These are phyloP conservation scores for Lipomyces oligophaga DNA, from an alignment of 805 yeast species.

Conservation along the genomic window DNA sequence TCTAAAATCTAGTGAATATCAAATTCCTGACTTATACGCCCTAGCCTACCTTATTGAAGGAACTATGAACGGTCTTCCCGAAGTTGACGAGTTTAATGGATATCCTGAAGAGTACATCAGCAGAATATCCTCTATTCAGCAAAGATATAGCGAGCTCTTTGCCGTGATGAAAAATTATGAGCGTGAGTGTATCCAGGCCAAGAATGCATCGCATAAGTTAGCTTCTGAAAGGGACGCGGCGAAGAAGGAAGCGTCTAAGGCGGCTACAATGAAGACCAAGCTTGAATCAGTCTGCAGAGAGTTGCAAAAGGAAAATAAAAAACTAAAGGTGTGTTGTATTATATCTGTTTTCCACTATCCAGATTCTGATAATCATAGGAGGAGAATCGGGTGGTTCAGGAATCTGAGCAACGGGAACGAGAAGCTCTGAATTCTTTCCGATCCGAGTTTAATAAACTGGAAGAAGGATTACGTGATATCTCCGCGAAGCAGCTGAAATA, in stretches of 20 bases:
- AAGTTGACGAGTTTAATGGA: constrained; percentile 10
- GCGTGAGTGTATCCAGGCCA: constrained; percentile 21
- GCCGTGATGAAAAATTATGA: constrained; percentile 25
- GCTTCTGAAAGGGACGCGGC: constrained; percentile 10
- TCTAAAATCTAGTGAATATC: background rate
- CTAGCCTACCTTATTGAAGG: constrained; percentile 3
- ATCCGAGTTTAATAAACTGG: too few species aligned
- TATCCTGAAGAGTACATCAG: constrained; percentile 17
- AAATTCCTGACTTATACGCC: background rate
- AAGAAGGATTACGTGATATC: too few species aligned
- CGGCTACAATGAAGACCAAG: constrained; percentile 8
- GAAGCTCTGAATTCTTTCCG: too few species aligned
- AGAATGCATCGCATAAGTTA: constrained; percentile 13
- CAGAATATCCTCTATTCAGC: constrained; percentile 23
- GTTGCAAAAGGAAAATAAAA: constrained; percentile 24
- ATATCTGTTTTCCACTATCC: too few species aligned
- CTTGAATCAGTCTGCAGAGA: constrained; percentile 23
- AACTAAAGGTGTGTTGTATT: constrained; percentile 7
- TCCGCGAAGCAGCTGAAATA: constrained; percentile 5
- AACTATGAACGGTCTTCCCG: constrained; percentile 1
- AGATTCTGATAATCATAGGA: too few species aligned
- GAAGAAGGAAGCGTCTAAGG: constrained; percentile 11
- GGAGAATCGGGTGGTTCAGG: too few species aligned
- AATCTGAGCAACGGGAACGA: too few species aligned
- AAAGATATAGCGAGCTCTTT: constrained; percentile 21